These are phyloP conservation scores for Phyllosticta citriasiana DNA, from an alignment of 2,329 filamentous ascomycete species.

Conservation along the genomic window DNA sequence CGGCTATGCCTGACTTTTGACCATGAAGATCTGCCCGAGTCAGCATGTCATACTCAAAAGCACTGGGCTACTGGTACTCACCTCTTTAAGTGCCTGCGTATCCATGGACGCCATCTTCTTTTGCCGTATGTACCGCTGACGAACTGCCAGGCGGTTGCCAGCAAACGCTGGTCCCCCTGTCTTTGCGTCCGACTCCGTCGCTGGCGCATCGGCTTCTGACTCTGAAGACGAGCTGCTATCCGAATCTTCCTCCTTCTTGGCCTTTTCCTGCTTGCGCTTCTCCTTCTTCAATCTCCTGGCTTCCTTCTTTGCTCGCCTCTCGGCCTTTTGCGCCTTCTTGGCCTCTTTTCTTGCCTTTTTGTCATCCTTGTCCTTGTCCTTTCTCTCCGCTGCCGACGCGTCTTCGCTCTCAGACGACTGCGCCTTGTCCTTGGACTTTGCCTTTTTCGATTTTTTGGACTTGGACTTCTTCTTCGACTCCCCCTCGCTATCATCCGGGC, in stretches of 20 bases:
- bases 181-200: slow-evolving; percentile 37
- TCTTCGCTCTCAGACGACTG: slow-evolving; percentile 12
- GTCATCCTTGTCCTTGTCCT: slow-evolving; percentile 29
- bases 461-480: slow-evolving; percentile 20
- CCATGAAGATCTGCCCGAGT: slow-evolving; percentile 54
- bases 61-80: slow-evolving; percentile 30
- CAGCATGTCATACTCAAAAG: slow-evolving; percentile 17
- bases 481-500: not conserved
- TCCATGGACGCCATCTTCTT: slow-evolving; percentile 80
- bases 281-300: slow-evolving; percentile 39
- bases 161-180: slow-evolving; percentile 31
- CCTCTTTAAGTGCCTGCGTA: slow-evolving; percentile 75
- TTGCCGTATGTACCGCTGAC: slow-evolving; percentile 76
- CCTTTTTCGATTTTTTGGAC: slow-evolving; percentile 24
- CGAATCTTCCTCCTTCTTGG: slow-evolving; percentile 21
- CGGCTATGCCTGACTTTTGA: slow-evolving; percentile 37
- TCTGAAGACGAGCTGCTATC: slow-evolving; percentile 15
- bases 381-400: slow-evolving; percentile 27
- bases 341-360: slow-evolving; percentile 16
- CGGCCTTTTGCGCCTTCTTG: slow-evolving; percentile 30
- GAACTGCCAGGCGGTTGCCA: slow-evolving; percentile 59
- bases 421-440: slow-evolving; percentile 14
- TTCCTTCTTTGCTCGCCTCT: slow-evolving; percentile 34
- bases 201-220: slow-evolving; percentile 20
- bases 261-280: slow-evolving; percentile 30